Evolutionary conservation across 2,329 filamentous ascomycete species (phyloP), one percentile per base, ranked within the genome.

Genomic region (Podosphaera fusca): DNA sequence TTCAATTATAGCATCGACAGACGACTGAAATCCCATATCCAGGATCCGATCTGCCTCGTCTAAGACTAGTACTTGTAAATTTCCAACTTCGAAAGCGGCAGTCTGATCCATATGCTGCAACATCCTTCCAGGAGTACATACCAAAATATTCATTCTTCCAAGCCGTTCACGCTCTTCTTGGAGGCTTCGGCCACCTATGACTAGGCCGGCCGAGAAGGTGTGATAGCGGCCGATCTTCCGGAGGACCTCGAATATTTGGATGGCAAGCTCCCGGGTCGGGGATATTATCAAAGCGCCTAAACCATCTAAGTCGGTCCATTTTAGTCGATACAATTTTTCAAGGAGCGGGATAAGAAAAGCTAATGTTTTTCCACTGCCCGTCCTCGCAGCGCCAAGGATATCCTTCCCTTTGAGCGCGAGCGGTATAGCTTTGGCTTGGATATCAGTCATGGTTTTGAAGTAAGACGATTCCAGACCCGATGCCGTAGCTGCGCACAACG

Each of bases 11-110:
- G 92, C 92, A 70, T 98, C 92, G 2, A 98, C 82, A 0, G 87
- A 87, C 4, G 76, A 74, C 69, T 94, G 84, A 68, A 98, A 98
- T 4, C 92, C 92, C 87, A 96, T 92, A 66, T 98, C 92, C 77
- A 98, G 81, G 66, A 95, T 95, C 45, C 92, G 80, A 69, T 98
- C 92, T 2, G 92, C 92, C 69, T 98, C 92, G 65, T 98, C 92
- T 58, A 98, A 74, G 0, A 98, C 89, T 55, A 98, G 73, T 68
- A 98, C 85, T 71, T 94, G 87, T 61, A 98, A 69, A 67, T 94
- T 92, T 67, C 92, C 84, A 61, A 90, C 85, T 61, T 90, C 87
- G 66, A 98, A 85, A 21, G 84, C 81, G 0, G 87, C 86, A 0
- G 90, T 96, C 72, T 95, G 89, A 65, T 94, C 90, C 65, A 98